Evolutionary conservation across 768 basidiomycete species (phyloP).

Genomic region (Cystofilobasidium ferigula): DNA sequence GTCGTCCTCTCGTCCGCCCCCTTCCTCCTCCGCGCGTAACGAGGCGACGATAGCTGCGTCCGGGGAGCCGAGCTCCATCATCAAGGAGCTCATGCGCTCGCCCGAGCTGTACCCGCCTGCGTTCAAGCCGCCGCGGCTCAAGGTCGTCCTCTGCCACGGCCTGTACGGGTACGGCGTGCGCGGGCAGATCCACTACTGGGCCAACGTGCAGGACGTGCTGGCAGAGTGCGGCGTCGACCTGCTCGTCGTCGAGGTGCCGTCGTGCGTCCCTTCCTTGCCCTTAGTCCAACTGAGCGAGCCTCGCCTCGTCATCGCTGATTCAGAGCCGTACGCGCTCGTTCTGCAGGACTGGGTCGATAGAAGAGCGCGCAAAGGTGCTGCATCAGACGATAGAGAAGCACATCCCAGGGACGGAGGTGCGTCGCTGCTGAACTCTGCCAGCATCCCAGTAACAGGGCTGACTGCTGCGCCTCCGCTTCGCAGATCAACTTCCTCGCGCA

Average conservation of each 20-base stretch:
- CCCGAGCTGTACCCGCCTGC: conserved; percentile 69
- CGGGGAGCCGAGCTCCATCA: conserved; percentile 28
- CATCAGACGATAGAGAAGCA: conserved; percentile 58
- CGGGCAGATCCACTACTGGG: conserved; percentile 87
- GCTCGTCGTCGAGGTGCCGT: conserved; percentile 88
- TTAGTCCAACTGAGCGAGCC: background rate
- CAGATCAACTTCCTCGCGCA: conserved; percentile 82
- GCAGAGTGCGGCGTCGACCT: conserved; percentile 78
- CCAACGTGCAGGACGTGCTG: conserved; percentile 68
- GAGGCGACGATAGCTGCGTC: too few relatives aligned
- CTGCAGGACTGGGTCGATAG: conserved; percentile 74
- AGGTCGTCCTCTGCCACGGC: conserved; percentile 92
- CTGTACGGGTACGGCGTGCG: conserved; percentile 90
- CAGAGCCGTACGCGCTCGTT: too few relatives aligned
- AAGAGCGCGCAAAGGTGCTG: conserved; percentile 63
- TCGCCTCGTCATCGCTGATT: too few relatives aligned
- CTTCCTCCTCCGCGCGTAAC: background rate
- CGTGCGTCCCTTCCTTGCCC: conserved; percentile 45
- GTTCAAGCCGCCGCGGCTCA: conserved; percentile 62
- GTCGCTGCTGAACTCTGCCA: background rate
- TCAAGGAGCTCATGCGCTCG: conserved; percentile 51
- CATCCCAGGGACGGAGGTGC: conserved; percentile 54
- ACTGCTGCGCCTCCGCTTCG: background rate
- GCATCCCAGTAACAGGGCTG: too few relatives aligned
- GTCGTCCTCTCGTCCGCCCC: background rate